Conservation (phyloP, 176 grass and related monocot species). For the Raddia distichophylla region DNA sequence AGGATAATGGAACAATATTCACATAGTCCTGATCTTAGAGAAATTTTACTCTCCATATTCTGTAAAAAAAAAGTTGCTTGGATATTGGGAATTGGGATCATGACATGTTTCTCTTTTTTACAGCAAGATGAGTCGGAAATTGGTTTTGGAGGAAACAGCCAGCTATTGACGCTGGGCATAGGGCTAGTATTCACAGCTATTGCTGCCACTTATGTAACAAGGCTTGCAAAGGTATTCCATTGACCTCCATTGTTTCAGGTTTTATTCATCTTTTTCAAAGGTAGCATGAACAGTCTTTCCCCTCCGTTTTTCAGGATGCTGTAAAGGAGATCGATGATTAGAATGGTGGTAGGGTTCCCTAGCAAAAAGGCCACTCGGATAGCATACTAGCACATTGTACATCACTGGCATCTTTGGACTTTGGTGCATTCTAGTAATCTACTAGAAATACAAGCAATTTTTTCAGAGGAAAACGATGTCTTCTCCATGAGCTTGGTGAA, state of each 20-base stretch:
- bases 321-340: conserved; percentile 90
- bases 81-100: not conserved
- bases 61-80: not conserved
- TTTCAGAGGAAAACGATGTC: conserved; percentile 1
- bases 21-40: not conserved
- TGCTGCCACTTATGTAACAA: conserved; percentile 90
- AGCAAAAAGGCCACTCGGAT: conserved; percentile 36
- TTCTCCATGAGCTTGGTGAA: not conserved
- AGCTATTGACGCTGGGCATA: conserved; percentile 74
- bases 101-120: conserved; percentile 29
- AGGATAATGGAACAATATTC: not conserved
- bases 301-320: conserved; percentile 73
- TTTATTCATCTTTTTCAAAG: not conserved
- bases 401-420: conserved; percentile 53
- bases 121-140: conserved; percentile 98
- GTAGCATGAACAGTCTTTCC: not conserved
- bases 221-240: conserved; percentile 76
- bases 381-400: conserved; percentile 51
- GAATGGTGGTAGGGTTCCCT: conserved; percentile 39
- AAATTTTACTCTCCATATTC: not conserved
- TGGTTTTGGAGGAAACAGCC: conserved; percentile 77
- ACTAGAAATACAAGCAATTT: conserved; percentile 54
- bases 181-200: conserved; percentile 83
- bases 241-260: not conserved
- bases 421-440: conserved; percentile 53